Conservation (phyloP, 1,284 basidiomycete species). For the Phenoliferia sp. region DNA sequence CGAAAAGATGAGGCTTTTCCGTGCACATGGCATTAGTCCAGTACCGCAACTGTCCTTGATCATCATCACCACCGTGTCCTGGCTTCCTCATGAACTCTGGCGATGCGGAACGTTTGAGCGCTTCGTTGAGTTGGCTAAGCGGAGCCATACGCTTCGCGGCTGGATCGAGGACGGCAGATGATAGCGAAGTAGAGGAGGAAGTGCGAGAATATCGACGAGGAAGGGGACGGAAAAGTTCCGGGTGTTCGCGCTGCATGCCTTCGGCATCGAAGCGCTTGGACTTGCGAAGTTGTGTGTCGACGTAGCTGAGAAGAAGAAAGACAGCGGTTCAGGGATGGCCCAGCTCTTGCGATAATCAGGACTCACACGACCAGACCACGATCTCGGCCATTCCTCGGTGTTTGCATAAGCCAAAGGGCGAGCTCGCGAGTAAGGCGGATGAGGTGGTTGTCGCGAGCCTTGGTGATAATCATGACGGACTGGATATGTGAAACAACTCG, state of each 20-base stretch:
- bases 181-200: slow-evolving; percentile 27
- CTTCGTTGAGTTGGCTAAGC: slow-evolving; percentile 24
- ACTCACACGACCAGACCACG: slow-evolving; percentile 73
- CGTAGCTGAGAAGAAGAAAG: slow-evolving; percentile 59
- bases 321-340: not conserved
- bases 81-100: slow-evolving; percentile 5
- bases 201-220: slow-evolving; percentile 55
- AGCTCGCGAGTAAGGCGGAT: slow-evolving; percentile 92
- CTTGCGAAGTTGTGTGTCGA: slow-evolving; percentile 84
- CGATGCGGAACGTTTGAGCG: slow-evolving; percentile 22
- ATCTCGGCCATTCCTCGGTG: slow-evolving; percentile 52
- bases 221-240: slow-evolving; percentile 76
- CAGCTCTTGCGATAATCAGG: no score
- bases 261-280: slow-evolving; percentile 93
- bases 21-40: slow-evolving; percentile 98
- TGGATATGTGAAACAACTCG: slow-evolving; percentile 87
- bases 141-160: slow-evolving; percentile 18
- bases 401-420: slow-evolving; percentile 89
- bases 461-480: slow-evolving; percentile 92
- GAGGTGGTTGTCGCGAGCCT: slow-evolving; percentile 92
- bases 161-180: not conserved
- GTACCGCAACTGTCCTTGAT: slow-evolving; percentile 91
- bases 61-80: slow-evolving; percentile 45
- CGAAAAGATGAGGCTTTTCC: slow-evolving; percentile 84
- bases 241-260: slow-evolving; percentile 78